phyloP scores from a whole-genome alignment of 2,329 filamentous ascomycete species.

The Exophiala bonariae region DNA sequence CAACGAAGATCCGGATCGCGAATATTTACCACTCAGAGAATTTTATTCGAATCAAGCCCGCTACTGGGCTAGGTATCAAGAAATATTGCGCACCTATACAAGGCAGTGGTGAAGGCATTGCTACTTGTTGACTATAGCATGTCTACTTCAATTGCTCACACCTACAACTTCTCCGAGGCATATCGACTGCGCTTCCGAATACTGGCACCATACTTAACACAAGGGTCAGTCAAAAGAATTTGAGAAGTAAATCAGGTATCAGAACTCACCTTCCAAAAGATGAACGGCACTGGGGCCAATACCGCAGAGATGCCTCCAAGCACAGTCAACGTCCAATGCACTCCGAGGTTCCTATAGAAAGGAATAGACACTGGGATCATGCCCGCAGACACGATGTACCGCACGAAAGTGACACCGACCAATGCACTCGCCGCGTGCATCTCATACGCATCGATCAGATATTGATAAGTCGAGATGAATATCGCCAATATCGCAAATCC shows the following conservation, averaged over 20 bases:
- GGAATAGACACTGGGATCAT: slow-evolving; percentile 35
- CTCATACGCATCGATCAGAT: slow-evolving; percentile 60
- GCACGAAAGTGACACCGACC: slow-evolving; percentile 43
- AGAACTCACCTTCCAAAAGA: slow-evolving; percentile 33
- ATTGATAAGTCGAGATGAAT: slow-evolving; percentile 55
- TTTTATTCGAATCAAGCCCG: too few relatives aligned
- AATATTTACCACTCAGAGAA: too few relatives aligned
- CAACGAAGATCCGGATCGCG: too few relatives aligned
- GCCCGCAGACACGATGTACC: slow-evolving; percentile 40
- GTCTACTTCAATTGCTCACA: too few relatives aligned
- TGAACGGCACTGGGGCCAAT: slow-evolving; percentile 46
- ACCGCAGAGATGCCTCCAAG: slow-evolving; percentile 38
- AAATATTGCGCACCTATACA: too few relatives aligned
- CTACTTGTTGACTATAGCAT: too few relatives aligned
- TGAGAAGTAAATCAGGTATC: background rate
- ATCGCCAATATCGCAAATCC: slow-evolving; percentile 51
- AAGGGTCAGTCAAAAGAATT: too few relatives aligned
- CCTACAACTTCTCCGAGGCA: background rate
- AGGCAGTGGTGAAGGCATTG: too few relatives aligned
- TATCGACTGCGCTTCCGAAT: slow-evolving; percentile 30
- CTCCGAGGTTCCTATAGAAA: slow-evolving; percentile 40
- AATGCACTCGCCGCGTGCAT: slow-evolving; percentile 52
- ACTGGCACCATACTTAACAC: slow-evolving; percentile 36
- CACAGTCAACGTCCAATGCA: slow-evolving; percentile 41
- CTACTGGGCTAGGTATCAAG: too few relatives aligned